Percentiles rank a stretch among this genome's conserved stretches.
These are phyloP conservation scores for Pythium aphanidermatum DNA, from an alignment of 352 stramenopile genomes.

Conservation along the genomic window DNA sequence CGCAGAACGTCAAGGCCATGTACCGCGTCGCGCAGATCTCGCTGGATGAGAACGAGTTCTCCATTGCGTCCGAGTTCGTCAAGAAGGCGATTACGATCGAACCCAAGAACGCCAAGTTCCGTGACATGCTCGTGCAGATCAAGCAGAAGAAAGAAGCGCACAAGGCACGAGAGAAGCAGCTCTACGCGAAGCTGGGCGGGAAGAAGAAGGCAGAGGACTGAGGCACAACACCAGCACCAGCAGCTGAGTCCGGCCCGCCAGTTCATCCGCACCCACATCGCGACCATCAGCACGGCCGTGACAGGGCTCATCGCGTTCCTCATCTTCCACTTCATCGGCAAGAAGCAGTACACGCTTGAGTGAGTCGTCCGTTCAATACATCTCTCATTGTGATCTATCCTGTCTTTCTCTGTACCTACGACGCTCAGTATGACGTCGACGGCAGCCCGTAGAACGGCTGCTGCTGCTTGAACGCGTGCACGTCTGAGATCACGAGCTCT, in stretches of 20 bases:
- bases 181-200: slow-evolving; percentile 60
- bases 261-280: slow-evolving; percentile 31
- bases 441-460: slow-evolving; percentile 13
- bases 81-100: slow-evolving; percentile 62
- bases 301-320: slow-evolving; percentile 49
- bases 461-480: slow-evolving; percentile 10
- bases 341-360: slow-evolving; percentile 31
- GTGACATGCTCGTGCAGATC: slow-evolving; percentile 49
- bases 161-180: slow-evolving; percentile 48
- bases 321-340: slow-evolving; percentile 55
- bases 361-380: not conserved
- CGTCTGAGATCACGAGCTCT: slow-evolving; percentile 7
- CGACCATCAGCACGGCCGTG: slow-evolving; percentile 33
- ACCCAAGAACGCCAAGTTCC: slow-evolving; percentile 58
- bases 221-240: not conserved
- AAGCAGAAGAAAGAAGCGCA: slow-evolving; percentile 68
- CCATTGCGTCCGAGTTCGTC: slow-evolving; percentile 45
- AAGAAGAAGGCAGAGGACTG: slow-evolving; percentile 6
- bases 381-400: not conserved
- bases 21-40: slow-evolving; percentile 68
- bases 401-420: not conserved
- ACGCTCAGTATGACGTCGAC: not conserved
- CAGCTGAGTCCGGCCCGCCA: slow-evolving; percentile 16
- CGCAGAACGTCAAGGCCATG: slow-evolving; percentile 72
- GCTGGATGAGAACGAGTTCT: slow-evolving; percentile 70